phyloP scores from a whole-genome alignment of 768 basidiomycete species.

The Tephrocybe sp. region DNA sequence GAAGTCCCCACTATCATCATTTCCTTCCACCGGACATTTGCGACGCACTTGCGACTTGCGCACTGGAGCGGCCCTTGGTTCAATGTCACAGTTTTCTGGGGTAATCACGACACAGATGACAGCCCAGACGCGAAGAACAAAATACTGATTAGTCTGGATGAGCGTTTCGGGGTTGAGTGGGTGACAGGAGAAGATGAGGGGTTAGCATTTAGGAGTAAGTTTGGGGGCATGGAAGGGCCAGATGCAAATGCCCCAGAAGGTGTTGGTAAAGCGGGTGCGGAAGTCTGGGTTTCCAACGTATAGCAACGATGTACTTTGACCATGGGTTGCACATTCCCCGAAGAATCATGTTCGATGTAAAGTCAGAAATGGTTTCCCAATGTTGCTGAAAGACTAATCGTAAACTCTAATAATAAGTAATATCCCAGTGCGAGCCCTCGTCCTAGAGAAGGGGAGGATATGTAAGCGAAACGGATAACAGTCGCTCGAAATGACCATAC shows the following conservation, averaged over 20 bases:
- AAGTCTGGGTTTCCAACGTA: constrained; percentile 35
- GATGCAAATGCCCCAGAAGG: constrained; percentile 30
- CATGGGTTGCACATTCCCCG: neutral
- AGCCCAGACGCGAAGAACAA: constrained; percentile 24
- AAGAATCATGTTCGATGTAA: no score
- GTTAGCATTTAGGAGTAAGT: constrained; percentile 36
- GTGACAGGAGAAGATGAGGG: constrained; percentile 26
- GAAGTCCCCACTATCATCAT: constrained; percentile 34
- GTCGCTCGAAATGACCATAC: constrained; percentile 14
- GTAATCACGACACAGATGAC: constrained; percentile 23
- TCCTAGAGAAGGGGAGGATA: neutral
- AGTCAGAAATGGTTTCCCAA: no score
- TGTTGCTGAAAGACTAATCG: no score
- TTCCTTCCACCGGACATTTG: constrained; percentile 32
- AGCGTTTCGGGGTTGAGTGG: constrained; percentile 39
- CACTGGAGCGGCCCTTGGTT: constrained; percentile 39
- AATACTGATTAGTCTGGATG: constrained; percentile 34
- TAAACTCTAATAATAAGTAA: neutral
- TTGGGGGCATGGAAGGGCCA: constrained; percentile 40
- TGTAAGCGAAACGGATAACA: neutral
- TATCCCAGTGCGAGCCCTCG: constrained; percentile 10
- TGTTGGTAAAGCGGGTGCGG: constrained; percentile 32
- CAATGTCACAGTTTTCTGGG: constrained; percentile 38
- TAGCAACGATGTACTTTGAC: neutral
- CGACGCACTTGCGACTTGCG: constrained; percentile 35